A percentile compares a stretch with the other conserved stretches of the same genome.
Evolutionary conservation across 2,329 filamentous ascomycete species (phyloP).

Genomic region (Fusarium torreyae): DNA sequence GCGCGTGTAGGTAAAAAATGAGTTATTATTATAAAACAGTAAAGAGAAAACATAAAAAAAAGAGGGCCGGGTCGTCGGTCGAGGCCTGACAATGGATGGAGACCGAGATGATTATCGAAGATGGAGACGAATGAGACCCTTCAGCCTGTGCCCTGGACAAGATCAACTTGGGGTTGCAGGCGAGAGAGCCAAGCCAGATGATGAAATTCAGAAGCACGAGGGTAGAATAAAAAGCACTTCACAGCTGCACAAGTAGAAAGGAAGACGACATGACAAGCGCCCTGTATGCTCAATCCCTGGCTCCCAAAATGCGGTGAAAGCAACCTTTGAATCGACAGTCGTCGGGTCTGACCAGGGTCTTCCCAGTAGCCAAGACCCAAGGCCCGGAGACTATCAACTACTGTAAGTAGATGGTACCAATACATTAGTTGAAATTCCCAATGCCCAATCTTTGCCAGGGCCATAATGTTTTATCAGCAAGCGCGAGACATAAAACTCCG

Average conservation of each 20-base stretch:
- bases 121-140: slow-evolving; percentile 14
- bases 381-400: slow-evolving; percentile 11
- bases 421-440: not conserved
- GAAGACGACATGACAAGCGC: slow-evolving; percentile 4
- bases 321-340: slow-evolving; percentile 39
- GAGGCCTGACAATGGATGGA: slow-evolving; percentile 24
- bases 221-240: slow-evolving; percentile 25
- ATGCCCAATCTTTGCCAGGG: not conserved
- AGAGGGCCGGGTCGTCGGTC: slow-evolving; percentile 26
- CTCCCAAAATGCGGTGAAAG: slow-evolving; percentile 52
- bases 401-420: slow-evolving; percentile 1
- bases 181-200: slow-evolving; percentile 6
- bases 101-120: slow-evolving; percentile 15
- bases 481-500: slow-evolving; percentile 9
- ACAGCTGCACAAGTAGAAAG: slow-evolving; percentile 7
- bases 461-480: slow-evolving; percentile 12
- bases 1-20: slow-evolving; percentile 12
- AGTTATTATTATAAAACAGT: slow-evolving; percentile 10
- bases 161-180: not conserved
- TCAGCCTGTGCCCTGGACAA: slow-evolving; percentile 11
- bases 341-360: slow-evolving; percentile 44
- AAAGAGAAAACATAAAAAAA: slow-evolving; percentile 23
- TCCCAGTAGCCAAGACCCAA: slow-evolving; percentile 38
- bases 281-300: slow-evolving; percentile 40
- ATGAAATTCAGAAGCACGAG: slow-evolving; percentile 8